Base-by-base conservation (phyloP, 768 basidiomycete genomes). In the Mycena kentingensis region DNA sequence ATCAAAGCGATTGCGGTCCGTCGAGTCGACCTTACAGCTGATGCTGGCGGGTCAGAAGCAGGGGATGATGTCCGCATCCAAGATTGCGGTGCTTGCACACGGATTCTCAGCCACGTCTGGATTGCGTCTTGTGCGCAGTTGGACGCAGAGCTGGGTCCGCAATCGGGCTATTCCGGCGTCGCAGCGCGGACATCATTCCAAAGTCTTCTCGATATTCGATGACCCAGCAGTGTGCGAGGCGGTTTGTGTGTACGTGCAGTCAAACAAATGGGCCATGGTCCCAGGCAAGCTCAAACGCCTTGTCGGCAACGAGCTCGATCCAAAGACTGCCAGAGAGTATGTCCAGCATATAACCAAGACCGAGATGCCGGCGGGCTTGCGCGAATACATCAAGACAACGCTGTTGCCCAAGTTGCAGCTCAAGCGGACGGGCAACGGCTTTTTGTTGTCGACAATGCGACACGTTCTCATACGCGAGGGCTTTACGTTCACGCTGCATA, bases 211-310 rank as follows among this genome's bases (percentile, higher is more conserved):
- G 5, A 28, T 62, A 10, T 46, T 62, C n/a, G 49, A 54, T 34
- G 51, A 60, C 34, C 60, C 60, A 18, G 43, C 35, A 11, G 46
- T 62, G 27, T 26, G n/a, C 4, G 54, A 49, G 21, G 60, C 52
- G 21, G 38, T 56, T n/a, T 47, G 45, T 19, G 27, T 55, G 7
- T 62, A 50, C 26, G n/a, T 61, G 26, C 58, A 51, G n/a, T 52
- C 58, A 29, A 57, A 63, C 34, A 63, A 63, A 50, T 63, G 63
- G 63, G 49, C 61, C 7, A 55, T 61, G 26, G 51, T 61, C 29
- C 62, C 62, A 0, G 49, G 32, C 19, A 63, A 60, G 44, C 47
- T 65, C 27, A 50, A 35, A 4, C 19, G 49, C 15, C 58, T 63
- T 38, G 51, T 8, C 0, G 24, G 49, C 7, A 48, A 47, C 3